These are phyloP conservation scores for Cyberlindnera euphorbiae DNA, from an alignment of 805 yeast species.

Conservation along the genomic window DNA sequence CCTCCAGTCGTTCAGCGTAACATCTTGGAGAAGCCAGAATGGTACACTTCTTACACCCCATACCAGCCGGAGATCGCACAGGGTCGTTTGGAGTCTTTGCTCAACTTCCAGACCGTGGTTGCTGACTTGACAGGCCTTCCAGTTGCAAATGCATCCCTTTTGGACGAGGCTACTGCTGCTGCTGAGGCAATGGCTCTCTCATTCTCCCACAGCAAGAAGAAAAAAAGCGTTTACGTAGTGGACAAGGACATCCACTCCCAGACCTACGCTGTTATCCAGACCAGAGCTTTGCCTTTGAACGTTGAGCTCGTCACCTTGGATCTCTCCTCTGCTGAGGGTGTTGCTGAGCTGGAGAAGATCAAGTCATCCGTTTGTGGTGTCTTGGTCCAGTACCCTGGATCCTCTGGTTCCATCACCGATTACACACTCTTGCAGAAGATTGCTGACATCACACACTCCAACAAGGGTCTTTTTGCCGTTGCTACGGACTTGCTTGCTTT, in stretches of 20 bases:
- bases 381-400: conserved; percentile 84
- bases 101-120: conserved; percentile 91
- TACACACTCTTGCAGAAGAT: conserved; percentile 45
- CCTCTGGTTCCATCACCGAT: conserved; percentile 66
- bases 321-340: conserved; percentile 40
- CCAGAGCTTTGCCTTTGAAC: conserved; percentile 73
- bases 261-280: conserved; percentile 70
- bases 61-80: conserved; percentile 98
- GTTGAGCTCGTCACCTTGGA: conserved; percentile 61
- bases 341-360: conserved; percentile 30
- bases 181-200: conserved; percentile 94
- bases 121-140: conserved; percentile 89
- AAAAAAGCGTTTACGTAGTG: conserved; percentile 62
- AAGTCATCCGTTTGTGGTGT: conserved; percentile 63
- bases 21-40: conserved; percentile 87
- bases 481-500: conserved; percentile 93
- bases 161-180: conserved; percentile 97
- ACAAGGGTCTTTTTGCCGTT: conserved; percentile 73
- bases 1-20: conserved; percentile 95
- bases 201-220: conserved; percentile 60
- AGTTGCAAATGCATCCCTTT: conserved; percentile 89
- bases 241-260: conserved; percentile 80
- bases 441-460: conserved; percentile 60
- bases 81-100: conserved; percentile 85
- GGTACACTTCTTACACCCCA: conserved; percentile 99